These are phyloP conservation scores for Astragalus glycyphyllos DNA, from an alignment of 306 rosid genomes.

Conservation along the genomic window DNA sequence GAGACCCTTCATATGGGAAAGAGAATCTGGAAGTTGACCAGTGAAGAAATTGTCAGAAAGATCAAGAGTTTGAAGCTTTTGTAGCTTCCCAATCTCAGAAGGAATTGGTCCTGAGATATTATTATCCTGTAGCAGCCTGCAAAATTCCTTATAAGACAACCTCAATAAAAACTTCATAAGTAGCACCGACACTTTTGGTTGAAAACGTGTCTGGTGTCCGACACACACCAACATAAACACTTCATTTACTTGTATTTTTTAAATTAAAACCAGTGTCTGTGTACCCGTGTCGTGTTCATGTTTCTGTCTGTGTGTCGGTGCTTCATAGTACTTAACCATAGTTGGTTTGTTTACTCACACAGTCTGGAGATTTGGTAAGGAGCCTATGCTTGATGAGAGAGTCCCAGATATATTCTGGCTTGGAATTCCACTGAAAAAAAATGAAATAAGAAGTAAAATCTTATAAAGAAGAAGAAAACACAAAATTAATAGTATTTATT, in stretches of 20 bases:
- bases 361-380: constrained; percentile 73
- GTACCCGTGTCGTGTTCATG: no score
- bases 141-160: constrained; percentile 7
- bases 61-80: constrained; percentile 79
- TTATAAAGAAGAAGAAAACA: constrained; percentile 3
- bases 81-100: constrained; percentile 74
- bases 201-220: no score
- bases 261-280: no score
- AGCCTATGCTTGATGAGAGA: constrained; percentile 84
- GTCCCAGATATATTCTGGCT: constrained; percentile 83
- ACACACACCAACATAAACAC: no score
- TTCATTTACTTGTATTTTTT: no score
- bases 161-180: not conserved
- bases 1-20: constrained; percentile 69
- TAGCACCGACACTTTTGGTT: no score
- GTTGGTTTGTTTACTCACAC: constrained; percentile 59
- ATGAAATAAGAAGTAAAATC: constrained; percentile 19
- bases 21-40: constrained; percentile 74
- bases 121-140: constrained; percentile 81
- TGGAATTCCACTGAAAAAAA: constrained; percentile 68
- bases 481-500: no score
- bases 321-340: not conserved
- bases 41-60: constrained; percentile 83
- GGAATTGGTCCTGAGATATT: constrained; percentile 85
- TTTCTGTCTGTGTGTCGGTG: no score